Evolutionary conservation across 768 basidiomycete genomes (phyloP), one percentile per base, ranked within the genome.

Genomic region (Suillus alpinus): DNA sequence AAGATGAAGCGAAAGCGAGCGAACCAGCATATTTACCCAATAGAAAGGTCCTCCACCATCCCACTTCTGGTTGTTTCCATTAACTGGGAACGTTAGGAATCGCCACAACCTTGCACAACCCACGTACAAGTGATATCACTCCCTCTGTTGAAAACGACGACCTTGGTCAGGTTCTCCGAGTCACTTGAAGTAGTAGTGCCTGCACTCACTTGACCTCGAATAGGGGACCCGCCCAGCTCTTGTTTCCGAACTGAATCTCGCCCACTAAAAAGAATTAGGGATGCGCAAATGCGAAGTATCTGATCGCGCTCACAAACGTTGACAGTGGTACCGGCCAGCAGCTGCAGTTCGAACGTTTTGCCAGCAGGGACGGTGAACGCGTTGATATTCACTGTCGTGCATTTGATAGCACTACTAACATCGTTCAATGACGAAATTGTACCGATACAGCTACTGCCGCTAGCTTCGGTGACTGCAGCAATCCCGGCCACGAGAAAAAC

Each of bases 351-450:
- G 66, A 88, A 77, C 0, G 76, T 79, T 70, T 80, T 55, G 14
- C 84, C 85, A 37, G 77, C 81, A 13, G 85, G 81, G 39, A 86
- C 86, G 8, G 81, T 83, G 70, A 87, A 86, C 10, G 72, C 62
- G 44, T 83, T 77, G 67, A 87, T 80, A 64, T 81, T 82, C 58
- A 88, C 81, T 4, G 82, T 84, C 2, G 77, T 82, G 68, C 87
- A 89, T 63, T 75, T 63, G 34, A 83, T 78, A 20, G 87, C 86
- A 58, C 67, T 72, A 39, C 70, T 65, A 37, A 86, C 81, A 63
- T 87, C 85, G 57, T 60, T 60, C 59, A 86, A 67, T 0, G 84
- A 84, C 18, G 77, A 76, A 65, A 86, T 86, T 0, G 79, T 82
- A n/a, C 82, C 84, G 1, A 79, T 79, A 65, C 83, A 84, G 14